Evolutionary conservation across 805 yeast genomes (phyloP).

Genomic region (Saccharomycopsis sp.): DNA sequence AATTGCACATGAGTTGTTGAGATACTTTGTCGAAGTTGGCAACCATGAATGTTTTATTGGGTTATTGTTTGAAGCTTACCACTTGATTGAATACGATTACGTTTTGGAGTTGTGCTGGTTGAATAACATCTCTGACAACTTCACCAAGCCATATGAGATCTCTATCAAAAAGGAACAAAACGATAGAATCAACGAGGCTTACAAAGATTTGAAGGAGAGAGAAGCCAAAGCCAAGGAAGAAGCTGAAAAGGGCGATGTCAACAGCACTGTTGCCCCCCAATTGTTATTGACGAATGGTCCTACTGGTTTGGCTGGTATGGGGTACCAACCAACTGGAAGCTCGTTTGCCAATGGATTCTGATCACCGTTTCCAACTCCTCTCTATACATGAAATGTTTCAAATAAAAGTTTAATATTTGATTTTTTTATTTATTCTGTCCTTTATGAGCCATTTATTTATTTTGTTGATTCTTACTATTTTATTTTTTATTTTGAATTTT

Average conservation of each 20-base stretch:
- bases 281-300: constrained; percentile 74
- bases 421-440: background rate
- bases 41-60: constrained; percentile 94
- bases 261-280: constrained; percentile 48
- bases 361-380: too few species aligned
- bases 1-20: constrained; percentile 79
- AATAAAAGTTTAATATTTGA: background rate
- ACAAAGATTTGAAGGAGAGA: constrained; percentile 63
- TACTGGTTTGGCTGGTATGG: constrained; percentile 34
- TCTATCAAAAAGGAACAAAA: constrained; percentile 75
- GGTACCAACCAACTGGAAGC: constrained; percentile 63
- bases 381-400: background rate
- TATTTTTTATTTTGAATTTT: background rate
- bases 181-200: constrained; percentile 52
- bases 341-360: constrained; percentile 53
- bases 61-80: constrained; percentile 77
- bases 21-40: constrained; percentile 93
- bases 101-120: constrained; percentile 90
- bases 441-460: too few species aligned
- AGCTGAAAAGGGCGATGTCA: constrained; percentile 28
- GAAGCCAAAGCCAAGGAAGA: constrained; percentile 50
- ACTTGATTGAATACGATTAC: constrained; percentile 67
- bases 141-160: constrained; percentile 86
- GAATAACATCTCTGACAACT: constrained; percentile 62
- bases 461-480: background rate